Percentiles rank a stretch among this genome's conserved stretches.
These are phyloP conservation scores for Podila horticola DNA, from an alignment of 192 early-diverging fungal genomes.

Conservation along the genomic window DNA sequence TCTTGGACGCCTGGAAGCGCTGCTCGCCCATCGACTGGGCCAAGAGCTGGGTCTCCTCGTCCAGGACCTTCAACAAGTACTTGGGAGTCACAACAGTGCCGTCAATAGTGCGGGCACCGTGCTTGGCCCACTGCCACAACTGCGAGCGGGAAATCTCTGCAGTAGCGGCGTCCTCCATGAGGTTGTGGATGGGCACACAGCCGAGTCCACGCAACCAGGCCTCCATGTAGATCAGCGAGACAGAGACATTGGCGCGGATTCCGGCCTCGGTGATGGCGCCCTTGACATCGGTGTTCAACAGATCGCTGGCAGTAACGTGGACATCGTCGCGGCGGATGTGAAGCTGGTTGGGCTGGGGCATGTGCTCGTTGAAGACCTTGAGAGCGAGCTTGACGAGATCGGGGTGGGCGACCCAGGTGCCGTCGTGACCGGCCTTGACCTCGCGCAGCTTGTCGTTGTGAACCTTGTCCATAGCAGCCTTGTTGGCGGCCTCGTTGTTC, in stretches of 20 bases:
- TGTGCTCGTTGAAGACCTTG: conserved; percentile 92
- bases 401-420: conserved; percentile 98
- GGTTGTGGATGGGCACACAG: conserved; percentile 97
- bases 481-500: conserved; percentile 89
- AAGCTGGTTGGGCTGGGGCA: conserved; percentile 97
- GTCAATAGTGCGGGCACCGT: conserved; percentile 82
- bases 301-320: conserved; percentile 80
- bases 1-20: conserved; percentile 74
- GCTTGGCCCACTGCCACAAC: conserved; percentile 97
- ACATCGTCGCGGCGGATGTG: conserved; percentile 93
- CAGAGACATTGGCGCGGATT: conserved; percentile 91
- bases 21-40: conserved; percentile 69
- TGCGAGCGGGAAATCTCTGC: conserved; percentile 98
- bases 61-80: conserved; percentile 80
- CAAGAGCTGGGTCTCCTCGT: conserved; percentile 86
- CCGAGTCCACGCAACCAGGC: conserved; percentile 95
- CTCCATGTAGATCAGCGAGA: conserved; percentile 94
- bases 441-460: conserved; percentile 96
- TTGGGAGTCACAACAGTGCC: conserved; percentile 85
- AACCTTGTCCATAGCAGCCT: conserved; percentile 92
- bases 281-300: conserved; percentile 80
- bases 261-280: conserved; percentile 89
- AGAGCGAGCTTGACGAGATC: conserved; percentile 92
- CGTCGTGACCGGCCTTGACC: conserved; percentile 94
- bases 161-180: conserved; percentile 99